phyloP scores from a whole-genome alignment of 202 grass and related monocot genomes.

The Bolboschoenoplectus hybrid region DNA sequence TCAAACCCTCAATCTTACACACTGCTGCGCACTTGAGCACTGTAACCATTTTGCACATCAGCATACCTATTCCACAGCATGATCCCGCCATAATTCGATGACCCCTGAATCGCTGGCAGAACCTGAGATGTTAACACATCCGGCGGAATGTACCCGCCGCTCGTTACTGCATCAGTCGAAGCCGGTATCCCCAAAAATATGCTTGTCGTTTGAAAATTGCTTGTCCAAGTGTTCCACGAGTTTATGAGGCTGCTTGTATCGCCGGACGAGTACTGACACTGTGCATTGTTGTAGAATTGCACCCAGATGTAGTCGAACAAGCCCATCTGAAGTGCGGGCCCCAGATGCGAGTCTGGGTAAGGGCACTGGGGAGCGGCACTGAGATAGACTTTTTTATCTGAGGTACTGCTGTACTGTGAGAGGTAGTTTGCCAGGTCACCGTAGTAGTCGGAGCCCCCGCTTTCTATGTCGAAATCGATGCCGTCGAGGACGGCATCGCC shows the following conservation, averaged over 20 bases:
- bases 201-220: conserved; percentile 41
- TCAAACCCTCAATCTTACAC: conserved; percentile 12
- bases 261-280: conserved; percentile 55
- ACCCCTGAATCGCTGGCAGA: conserved; percentile 47
- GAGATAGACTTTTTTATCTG: conserved; percentile 44
- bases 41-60: conserved; percentile 56
- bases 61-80: conserved; percentile 64
- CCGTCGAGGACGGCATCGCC: conserved; percentile 68
- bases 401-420: conserved; percentile 40
- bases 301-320: conserved; percentile 77
- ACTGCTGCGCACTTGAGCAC: conserved; percentile 44
- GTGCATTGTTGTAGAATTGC: conserved; percentile 82
- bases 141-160: conserved; percentile 56
- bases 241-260: conserved; percentile 39
- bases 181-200: conserved; percentile 60
- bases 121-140: conserved; percentile 47
- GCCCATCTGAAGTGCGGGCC: conserved; percentile 46
- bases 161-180: conserved; percentile 32
- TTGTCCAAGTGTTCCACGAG: conserved; percentile 55
- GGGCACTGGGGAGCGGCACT: conserved; percentile 79
- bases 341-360: conserved; percentile 53
- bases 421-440: conserved; percentile 58
- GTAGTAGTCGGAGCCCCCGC: conserved; percentile 51
- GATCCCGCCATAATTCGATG: conserved; percentile 53
- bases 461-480: conserved; percentile 86